Conservation (phyloP, 805 yeast species). For the Grigorovia humatica region DNA sequence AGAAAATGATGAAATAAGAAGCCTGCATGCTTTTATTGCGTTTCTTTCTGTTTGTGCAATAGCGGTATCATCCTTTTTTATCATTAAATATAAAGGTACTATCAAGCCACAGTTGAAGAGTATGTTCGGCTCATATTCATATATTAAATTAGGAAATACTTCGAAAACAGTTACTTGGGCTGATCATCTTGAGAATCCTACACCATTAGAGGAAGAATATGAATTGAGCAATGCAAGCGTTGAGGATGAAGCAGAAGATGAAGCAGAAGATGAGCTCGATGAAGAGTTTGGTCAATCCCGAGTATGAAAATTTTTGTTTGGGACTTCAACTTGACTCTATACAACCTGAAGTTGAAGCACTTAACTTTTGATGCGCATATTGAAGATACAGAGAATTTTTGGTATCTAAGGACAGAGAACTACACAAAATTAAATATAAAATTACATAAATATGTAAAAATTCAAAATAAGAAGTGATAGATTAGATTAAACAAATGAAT, state of each 20-base stretch:
- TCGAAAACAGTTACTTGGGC: slow-evolving; percentile 33
- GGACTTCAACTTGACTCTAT: too few relatives aligned
- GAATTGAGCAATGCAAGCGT: slow-evolving; percentile 5
- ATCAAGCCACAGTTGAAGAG: slow-evolving; percentile 5
- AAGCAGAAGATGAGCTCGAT: too few relatives aligned
- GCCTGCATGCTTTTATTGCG: not conserved
- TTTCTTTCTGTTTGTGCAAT: not conserved
- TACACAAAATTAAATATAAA: too few relatives aligned
- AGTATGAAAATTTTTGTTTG: too few relatives aligned
- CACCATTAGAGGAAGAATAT: slow-evolving; percentile 17
- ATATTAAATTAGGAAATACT: slow-evolving; percentile 9
- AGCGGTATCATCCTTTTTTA: not conserved
- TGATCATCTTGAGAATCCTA: slow-evolving; percentile 22
- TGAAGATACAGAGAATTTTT: too few relatives aligned
- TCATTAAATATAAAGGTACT: slow-evolving; percentile 6
- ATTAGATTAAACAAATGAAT: too few relatives aligned
- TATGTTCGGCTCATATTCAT: not conserved
- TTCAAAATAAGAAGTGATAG: not conserved
- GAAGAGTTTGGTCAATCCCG: too few relatives aligned
- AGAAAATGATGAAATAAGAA: slow-evolving; percentile 1
- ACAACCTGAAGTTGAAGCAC: too few relatives aligned
- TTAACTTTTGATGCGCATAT: too few relatives aligned
- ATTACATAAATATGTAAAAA: too few relatives aligned
- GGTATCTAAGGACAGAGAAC: too few relatives aligned
- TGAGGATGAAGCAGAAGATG: too few relatives aligned